Base-by-base conservation (phyloP, 192 early-diverging fungal genomes). In the Coemansia interrupta region DNA sequence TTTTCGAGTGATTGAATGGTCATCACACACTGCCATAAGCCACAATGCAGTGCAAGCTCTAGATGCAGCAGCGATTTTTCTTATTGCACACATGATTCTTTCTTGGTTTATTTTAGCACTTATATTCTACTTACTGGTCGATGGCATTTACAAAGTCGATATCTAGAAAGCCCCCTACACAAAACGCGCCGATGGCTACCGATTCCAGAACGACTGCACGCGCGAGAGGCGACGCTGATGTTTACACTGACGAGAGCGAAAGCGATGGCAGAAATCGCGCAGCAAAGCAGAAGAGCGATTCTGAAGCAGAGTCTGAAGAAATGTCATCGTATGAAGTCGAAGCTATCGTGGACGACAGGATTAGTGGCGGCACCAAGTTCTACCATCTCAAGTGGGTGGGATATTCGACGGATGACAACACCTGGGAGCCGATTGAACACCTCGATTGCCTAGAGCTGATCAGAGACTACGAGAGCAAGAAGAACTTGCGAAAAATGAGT, bases 401-500 rank as follows among this genome's bases (percentile, higher is more conserved):
- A 0, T 78, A 78, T 51, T 24, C 14, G 5, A 1, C 32, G 2
- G 58, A 64, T 4, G 57, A 60, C 12, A 70, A 78, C 66, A 69
- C 70, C 4, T 78, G 75, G 75, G 75, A 78, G 58, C 75, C 77
- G 14, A 56, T 60, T 24, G 66, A 63, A 12, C 29, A 73, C 54
- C 55, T 73, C 20, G 41, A 56, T 24, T 78, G 75, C 52, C 44
- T 42, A 0, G 50, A 43, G 0, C 51, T 78, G n/a, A 19, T 67
- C 2, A 45, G 54, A 2, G 39, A 22, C 13, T 78, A 70, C 56
- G 32, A 17, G 13, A 12, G 23, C 13, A 22, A 39, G 38, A 70
- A 70, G 56, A 36, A 32, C 6, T 14, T 14, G 14, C 18, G 9
- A 10, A 11, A 14, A 17, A 18, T 20, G 10, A 10, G 44, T 17